Conservation (phyloP, 1,139 yeast genomes). For the Pichia cactophila region DNA sequence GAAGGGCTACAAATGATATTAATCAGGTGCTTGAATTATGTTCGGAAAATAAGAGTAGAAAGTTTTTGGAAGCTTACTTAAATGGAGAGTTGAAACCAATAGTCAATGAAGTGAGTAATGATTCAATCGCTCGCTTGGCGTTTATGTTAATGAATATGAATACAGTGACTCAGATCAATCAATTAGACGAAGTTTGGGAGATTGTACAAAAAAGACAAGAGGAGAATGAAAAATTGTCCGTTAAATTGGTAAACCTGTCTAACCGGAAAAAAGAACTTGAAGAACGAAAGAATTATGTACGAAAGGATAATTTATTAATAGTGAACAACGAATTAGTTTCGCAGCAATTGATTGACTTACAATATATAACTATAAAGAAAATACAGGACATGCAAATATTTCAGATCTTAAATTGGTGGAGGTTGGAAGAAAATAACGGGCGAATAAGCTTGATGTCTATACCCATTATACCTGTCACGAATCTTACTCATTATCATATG, state of each 20-base stretch:
- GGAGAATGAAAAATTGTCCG: slow-evolving; percentile 7
- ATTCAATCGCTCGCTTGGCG: slow-evolving; percentile 35
- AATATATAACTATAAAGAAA: background rate
- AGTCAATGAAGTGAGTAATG: slow-evolving; percentile 19
- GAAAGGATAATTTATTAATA: too few species aligned
- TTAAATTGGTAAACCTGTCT: slow-evolving; percentile 5
- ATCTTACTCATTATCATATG: slow-evolving; percentile 7
- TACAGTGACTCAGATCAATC: slow-evolving; percentile 27
- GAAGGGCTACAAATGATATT: slow-evolving; percentile 14
- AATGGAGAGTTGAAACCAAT: background rate
- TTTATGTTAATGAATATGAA: slow-evolving; percentile 39
- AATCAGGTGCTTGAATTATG: slow-evolving; percentile 19
- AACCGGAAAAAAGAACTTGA: background rate
- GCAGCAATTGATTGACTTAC: background rate
- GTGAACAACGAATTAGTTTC: background rate
- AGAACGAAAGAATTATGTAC: background rate
- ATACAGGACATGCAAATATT: background rate
- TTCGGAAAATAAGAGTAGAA: slow-evolving; percentile 17
- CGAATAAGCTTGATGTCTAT: slow-evolving; percentile 1
- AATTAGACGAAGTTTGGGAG: slow-evolving; percentile 25
- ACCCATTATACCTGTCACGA: slow-evolving; percentile 14
- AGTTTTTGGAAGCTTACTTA: slow-evolving; percentile 15
- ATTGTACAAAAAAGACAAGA: slow-evolving; percentile 11
- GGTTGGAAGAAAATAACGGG: background rate
- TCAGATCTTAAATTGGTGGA: slow-evolving; percentile 12